Conservation (phyloP, 441 rosid species). For the Erodium moschatum region DNA sequence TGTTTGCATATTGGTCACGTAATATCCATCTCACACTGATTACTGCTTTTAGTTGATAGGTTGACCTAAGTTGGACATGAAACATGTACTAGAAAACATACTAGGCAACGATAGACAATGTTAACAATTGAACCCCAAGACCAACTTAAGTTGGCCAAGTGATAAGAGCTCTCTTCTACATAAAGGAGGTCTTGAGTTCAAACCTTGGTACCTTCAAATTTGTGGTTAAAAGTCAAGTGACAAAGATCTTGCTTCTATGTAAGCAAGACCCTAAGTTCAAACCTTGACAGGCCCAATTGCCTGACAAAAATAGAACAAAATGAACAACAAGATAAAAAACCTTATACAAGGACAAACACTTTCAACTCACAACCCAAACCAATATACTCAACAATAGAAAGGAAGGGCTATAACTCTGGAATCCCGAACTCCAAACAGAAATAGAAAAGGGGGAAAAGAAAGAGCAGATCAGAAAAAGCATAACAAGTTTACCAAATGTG, state of each 20-base stretch:
- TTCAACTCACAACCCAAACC: constrained; percentile 10
- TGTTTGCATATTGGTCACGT: constrained; percentile 31
- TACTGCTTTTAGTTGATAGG: constrained; percentile 29
- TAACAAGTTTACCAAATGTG: not conserved
- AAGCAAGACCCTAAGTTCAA: too few species aligned
- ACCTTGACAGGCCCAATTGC: too few species aligned
- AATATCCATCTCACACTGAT: constrained; percentile 11
- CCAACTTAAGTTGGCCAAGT: too few species aligned
- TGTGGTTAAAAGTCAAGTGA: too few species aligned
- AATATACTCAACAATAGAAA: not conserved
- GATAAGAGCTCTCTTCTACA: too few species aligned
- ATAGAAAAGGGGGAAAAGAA: not conserved
- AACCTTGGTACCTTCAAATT: too few species aligned
- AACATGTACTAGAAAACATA: constrained; percentile 17
- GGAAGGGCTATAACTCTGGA: not conserved
- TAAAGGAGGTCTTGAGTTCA: too few species aligned
- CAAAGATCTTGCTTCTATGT: too few species aligned
- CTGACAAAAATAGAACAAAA: too few species aligned
- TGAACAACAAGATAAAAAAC: not conserved
- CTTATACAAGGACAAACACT: not conserved
- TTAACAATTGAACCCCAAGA: too few species aligned
- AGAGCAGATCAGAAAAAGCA: not conserved
- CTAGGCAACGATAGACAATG: not conserved
- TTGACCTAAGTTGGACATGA: constrained; percentile 30
- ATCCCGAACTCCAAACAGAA: not conserved